Base-by-base conservation (phyloP, 352 stramenopile species). In the Ophiocytium majus region DNA sequence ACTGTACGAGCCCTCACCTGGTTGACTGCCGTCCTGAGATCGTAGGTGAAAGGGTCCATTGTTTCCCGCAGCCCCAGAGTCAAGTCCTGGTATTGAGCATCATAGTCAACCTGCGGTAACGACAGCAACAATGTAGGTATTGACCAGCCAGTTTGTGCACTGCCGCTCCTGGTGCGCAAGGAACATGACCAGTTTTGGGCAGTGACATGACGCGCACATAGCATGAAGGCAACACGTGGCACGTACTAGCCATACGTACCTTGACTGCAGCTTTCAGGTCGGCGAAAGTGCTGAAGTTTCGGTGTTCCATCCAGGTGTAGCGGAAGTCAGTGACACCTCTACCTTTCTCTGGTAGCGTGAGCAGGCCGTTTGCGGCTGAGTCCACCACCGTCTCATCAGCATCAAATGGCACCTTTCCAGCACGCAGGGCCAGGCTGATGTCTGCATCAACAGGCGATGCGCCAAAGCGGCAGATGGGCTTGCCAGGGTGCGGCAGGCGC, bases 11-110 rank as follows among this genome's bases (percentile, higher is more conserved):
- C 81, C 74, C 97, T 93, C 31, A 98, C 91, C 23, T 96, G 85
- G 32, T 92, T 84, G 33, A 98, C 88, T 5, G 94, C 94, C 49
- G 92, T 91, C 85, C 97, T 92, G 17, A 98, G 87, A 85, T 98
- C 93, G 86, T 95, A 98, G 50, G 98, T 83, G 82, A 93, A 96
- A 14, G 94, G 94, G 86, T 98, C 95, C 23, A 98, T 93, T 32
- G 84, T 84, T 17, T 75, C 85, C 63, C 90, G 66, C 37, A 80
- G 80, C 0, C 88, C 86, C 36, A 50, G 57, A 10, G 82, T 80
- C 32, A 63, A 14, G 17, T 89, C 23, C 43, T 82, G 36, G 36
- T 82, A 87, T 49, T 89, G 49, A 9, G 31, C 81, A 50, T 86
- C 81, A 74, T 86, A 89, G 33, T 86, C 85, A 35, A 33, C 76